These are phyloP conservation scores for Digitaria exilis DNA, from an alignment of 202 grass and related monocot genomes.

Conservation along the genomic window DNA sequence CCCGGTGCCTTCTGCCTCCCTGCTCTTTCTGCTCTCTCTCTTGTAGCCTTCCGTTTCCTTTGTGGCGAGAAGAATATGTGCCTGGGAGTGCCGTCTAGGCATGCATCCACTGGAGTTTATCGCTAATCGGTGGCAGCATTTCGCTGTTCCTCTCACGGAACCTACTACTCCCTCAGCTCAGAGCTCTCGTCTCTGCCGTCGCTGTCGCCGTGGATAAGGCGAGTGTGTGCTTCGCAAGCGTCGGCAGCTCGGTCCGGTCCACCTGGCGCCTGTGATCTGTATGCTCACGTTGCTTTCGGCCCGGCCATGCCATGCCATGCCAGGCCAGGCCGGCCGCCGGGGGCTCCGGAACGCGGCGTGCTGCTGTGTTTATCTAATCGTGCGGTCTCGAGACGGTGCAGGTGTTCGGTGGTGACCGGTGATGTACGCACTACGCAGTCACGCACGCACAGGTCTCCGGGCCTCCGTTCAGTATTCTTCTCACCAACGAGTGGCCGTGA, in stretches of 20 bases:
- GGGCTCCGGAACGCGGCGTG: background rate
- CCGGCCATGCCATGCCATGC: no score
- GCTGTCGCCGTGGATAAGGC: conserved; percentile 18
- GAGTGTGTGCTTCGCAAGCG: background rate
- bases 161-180: background rate
- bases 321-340: background rate
- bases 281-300: background rate
- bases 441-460: background rate
- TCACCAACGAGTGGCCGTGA: background rate
- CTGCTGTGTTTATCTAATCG: no score
- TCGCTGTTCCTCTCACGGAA: background rate
- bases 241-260: background rate
- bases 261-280: background rate
- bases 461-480: background rate
- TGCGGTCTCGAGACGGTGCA: background rate
- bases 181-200: background rate
- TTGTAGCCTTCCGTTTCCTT: background rate
- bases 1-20: no score
- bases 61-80: background rate
- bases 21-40: background rate
- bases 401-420: background rate
- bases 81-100: background rate
- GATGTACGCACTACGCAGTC: no score
- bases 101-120: background rate
- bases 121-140: background rate